Evolutionary conservation across 164 flowering plant genomes (phyloP).

Genomic region (Akebia trifoliata): DNA sequence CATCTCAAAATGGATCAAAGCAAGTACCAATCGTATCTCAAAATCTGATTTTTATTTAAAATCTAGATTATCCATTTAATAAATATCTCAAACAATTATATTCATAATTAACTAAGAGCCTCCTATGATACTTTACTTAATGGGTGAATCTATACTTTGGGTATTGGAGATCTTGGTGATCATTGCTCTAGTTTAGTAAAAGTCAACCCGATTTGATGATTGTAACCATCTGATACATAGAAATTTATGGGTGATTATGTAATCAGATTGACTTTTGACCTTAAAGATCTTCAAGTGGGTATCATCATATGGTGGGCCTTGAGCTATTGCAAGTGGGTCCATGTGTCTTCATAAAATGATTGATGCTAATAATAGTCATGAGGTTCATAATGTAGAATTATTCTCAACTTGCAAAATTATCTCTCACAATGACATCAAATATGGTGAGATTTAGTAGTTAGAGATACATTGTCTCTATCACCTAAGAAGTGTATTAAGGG

Average conservation of each 20-base stretch:
- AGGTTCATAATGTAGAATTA: neutral
- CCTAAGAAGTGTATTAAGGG: slow-evolving; percentile 1
- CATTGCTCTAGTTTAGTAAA: neutral
- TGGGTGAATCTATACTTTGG: slow-evolving; percentile 1
- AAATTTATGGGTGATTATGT: neutral
- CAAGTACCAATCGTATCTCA: too few relatives aligned
- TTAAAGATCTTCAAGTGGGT: neutral
- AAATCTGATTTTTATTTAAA: too few relatives aligned
- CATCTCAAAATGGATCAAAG: too few relatives aligned
- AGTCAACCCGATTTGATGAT: slow-evolving; percentile 8
- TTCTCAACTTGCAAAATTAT: neutral
- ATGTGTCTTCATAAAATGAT: too few relatives aligned
- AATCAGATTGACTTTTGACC: neutral
- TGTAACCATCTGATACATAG: neutral
- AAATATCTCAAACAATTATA: too few relatives aligned
- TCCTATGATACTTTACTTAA: too few relatives aligned
- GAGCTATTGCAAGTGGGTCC: too few relatives aligned
- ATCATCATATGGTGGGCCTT: neutral
- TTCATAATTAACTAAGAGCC: too few relatives aligned
- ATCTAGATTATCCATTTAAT: too few relatives aligned
- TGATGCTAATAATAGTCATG: neutral
- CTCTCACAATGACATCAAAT: slow-evolving; percentile 7
- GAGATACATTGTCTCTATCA: slow-evolving; percentile 8
- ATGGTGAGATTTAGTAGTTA: neutral
- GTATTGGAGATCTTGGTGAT: slow-evolving; percentile 2